Evolutionary conservation across 2,329 filamentous ascomycete genomes (phyloP), one percentile per base, ranked within the genome.

Genomic region (Aspergillus proliferans): DNA sequence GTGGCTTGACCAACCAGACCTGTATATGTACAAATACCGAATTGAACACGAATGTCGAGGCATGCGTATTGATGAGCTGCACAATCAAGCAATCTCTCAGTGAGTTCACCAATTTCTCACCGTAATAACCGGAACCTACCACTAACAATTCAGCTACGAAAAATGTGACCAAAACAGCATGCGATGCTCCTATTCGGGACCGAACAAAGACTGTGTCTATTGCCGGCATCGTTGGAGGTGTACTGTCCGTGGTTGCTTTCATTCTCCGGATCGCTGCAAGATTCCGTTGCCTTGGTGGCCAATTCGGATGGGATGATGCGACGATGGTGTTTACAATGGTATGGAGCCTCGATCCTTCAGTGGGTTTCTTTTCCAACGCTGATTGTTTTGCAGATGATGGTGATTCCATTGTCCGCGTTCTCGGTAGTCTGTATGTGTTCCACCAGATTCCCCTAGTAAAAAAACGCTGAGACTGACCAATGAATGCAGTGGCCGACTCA

Each of bases 261-360:
- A 38, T 65, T 12, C 50, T 69, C 12, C 65, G 73, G 6, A 56
- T 74, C 39, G 41, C 65, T 19, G 69, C 72, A 47, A 69, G 71
- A 15, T 52, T 67, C 0, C 61, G 60, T 3, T 62, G 58, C 14
- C 57, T 63, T 14, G 66, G 67, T 36, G 68, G 69, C 2, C 56
- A 54, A 5, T 65, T 73, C 43, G 70, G 70, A 6, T 62, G 58
- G 59, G 73, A 75, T 52, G 71, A 74, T 47, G 67, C 60, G 56
- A 62, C 59, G 4, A 72, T 73, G 48, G 45, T 51, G n/a, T 26
- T 65, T 15, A 59, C 63, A 34, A 62, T 65, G 57, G 63, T 66
- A 54, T 22, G 46, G 10, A n/a, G 14, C 22, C 21, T 8, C 12
- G 41, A 24, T 10, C 8, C 14, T 18, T 3, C 6, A 28, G 24